Evolutionary conservation across 371 early-diverging fungal genomes (phyloP).

Genomic region (Parasitella parasitica): DNA sequence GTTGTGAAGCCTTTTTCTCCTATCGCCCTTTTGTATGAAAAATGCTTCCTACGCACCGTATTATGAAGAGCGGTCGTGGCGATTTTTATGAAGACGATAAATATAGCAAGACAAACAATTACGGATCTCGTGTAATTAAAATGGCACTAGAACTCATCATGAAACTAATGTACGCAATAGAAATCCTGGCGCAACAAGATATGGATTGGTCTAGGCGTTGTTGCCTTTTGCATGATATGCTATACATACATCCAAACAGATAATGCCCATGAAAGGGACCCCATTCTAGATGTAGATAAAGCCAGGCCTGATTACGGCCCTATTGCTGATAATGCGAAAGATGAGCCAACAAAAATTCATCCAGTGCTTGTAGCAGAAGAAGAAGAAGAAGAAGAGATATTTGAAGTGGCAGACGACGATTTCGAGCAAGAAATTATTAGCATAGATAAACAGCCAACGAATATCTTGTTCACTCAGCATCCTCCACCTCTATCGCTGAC

Average conservation of each 20-base stretch:
- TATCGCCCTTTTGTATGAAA: not conserved
- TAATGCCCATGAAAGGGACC: not conserved
- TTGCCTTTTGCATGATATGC: not conserved
- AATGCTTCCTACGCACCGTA: slow-evolving; percentile 47
- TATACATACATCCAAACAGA: not conserved
- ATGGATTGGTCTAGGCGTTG: not conserved
- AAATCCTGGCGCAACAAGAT: not conserved
- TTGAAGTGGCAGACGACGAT: slow-evolving; percentile 1
- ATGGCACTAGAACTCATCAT: not conserved
- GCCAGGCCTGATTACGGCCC: not conserved
- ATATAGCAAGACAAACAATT: not conserved
- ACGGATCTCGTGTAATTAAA: not conserved
- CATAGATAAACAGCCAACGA: not conserved
- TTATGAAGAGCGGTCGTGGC: slow-evolving; percentile 25
- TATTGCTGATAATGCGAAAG: not conserved
- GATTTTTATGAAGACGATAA: slow-evolving; percentile 37
- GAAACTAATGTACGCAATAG: not conserved
- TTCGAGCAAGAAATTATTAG: not conserved
- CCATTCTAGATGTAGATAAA: not conserved
- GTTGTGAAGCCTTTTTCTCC: not conserved
- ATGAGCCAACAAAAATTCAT: not conserved
- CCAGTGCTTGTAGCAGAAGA: not conserved
- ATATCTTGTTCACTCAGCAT: slow-evolving; percentile 27
- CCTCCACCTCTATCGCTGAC: slow-evolving; percentile 21
- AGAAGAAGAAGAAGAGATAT: not conserved